These are phyloP conservation scores for Sugiyamaella neomexicana DNA, from an alignment of 1,139 yeast genomes.

Conservation along the genomic window DNA sequence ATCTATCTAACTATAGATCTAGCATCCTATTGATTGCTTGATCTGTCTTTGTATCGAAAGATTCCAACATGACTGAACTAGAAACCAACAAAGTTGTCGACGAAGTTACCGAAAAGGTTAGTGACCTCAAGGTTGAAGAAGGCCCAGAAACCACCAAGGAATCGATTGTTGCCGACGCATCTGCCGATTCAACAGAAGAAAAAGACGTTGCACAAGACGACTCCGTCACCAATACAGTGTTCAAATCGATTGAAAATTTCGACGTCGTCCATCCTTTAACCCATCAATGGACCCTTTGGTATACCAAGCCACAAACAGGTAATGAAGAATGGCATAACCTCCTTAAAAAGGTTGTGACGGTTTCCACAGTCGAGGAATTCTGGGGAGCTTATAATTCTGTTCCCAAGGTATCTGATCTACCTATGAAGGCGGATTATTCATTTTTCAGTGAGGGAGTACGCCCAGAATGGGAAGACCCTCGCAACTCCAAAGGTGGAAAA, in stretches of 20 bases:
- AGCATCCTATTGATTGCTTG: slow-evolving; percentile 2
- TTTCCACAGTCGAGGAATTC: slow-evolving; percentile 92
- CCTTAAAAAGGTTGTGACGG: slow-evolving; percentile 89
- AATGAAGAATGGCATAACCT: slow-evolving; percentile 91
- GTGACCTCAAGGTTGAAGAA: slow-evolving; percentile 27
- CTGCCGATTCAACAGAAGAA: slow-evolving; percentile 35
- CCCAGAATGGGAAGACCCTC: slow-evolving; percentile 98
- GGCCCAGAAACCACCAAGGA: neutral
- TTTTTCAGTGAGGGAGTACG: slow-evolving; percentile 91
- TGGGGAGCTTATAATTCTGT: slow-evolving; percentile 98
- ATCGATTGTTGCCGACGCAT: slow-evolving; percentile 23
- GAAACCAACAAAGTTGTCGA: slow-evolving; percentile 19
- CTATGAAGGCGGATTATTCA: slow-evolving; percentile 91
- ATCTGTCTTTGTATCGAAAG: neutral
- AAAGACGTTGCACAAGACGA: too few species aligned
- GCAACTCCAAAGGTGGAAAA: slow-evolving; percentile 89
- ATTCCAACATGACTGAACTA: slow-evolving; percentile 12
- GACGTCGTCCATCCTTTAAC: slow-evolving; percentile 87
- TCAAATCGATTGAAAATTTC: slow-evolving; percentile 68
- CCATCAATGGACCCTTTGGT: slow-evolving; percentile 96
- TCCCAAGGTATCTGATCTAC: slow-evolving; percentile 89
- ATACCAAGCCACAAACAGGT: slow-evolving; percentile 75
- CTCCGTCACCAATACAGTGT: slow-evolving; percentile 49
- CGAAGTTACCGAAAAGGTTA: slow-evolving; percentile 31
- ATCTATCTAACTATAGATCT: neutral